phyloP scores from a whole-genome alignment of 2,329 filamentous ascomycete genomes.

The Didymella exigua region DNA sequence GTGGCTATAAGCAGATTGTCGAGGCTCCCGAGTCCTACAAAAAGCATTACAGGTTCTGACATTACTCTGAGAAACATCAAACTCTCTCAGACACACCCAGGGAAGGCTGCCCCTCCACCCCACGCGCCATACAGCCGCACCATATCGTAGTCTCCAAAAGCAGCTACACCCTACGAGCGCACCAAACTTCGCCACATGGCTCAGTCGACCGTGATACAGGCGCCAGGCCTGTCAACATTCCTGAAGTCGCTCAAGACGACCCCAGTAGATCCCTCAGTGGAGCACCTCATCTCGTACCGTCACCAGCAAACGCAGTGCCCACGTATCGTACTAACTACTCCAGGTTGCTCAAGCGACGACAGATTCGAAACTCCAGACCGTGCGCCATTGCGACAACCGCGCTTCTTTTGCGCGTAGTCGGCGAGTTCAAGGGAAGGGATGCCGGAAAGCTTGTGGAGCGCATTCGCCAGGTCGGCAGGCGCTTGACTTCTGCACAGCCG shows the following conservation, averaged over 20 bases:
- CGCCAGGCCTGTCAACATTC: constrained; percentile 78
- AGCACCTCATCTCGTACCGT: constrained; percentile 79
- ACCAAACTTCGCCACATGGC: constrained; percentile 24
- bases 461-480: constrained; percentile 77
- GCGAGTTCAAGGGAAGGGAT: constrained; percentile 77
- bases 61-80: background rate
- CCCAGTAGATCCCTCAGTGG: constrained; percentile 79
- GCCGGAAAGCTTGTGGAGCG: constrained; percentile 79
- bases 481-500: constrained; percentile 81
- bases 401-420: constrained; percentile 84
- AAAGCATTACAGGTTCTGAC: background rate
- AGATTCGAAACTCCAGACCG: constrained; percentile 84
- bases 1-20: background rate
- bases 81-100: background rate
- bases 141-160: background rate
- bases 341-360: constrained; percentile 86
- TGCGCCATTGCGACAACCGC: constrained; percentile 92
- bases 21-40: background rate
- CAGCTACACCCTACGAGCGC: background rate
- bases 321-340: constrained; percentile 8
- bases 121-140: constrained; percentile 20
- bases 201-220: constrained; percentile 48
- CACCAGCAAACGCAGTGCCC: background rate
- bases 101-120: constrained; percentile 30
- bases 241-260: constrained; percentile 74